These are phyloP conservation scores for Sideroxylon spinosum DNA, from an alignment of 179 eudicot genomes.

Conservation along the genomic window DNA sequence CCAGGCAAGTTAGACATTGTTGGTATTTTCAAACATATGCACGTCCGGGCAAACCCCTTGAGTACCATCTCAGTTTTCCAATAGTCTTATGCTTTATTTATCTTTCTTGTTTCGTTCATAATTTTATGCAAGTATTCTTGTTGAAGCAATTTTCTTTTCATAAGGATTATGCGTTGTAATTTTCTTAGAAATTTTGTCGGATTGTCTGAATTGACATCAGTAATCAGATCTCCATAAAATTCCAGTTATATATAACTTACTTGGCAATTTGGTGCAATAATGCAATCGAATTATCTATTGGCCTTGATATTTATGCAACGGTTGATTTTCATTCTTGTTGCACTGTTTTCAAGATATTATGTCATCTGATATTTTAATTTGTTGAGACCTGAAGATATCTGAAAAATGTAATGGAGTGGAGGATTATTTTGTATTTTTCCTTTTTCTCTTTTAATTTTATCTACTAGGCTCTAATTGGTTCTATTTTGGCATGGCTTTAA, in stretches of 20 bases:
- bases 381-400: not conserved
- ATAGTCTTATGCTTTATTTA: no score
- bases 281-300: not conserved
- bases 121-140: not conserved
- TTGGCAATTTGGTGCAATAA: not conserved
- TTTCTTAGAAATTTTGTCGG: no score
- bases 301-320: not conserved
- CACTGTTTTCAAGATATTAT: not conserved
- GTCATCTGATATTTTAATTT: not conserved
- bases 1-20: no score
- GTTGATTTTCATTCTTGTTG: conserved; percentile 10
- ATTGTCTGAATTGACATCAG: not conserved
- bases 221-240: not conserved
- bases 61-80: not conserved
- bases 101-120: not conserved
- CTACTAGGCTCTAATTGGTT: not conserved
- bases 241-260: not conserved
- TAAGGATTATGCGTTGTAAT: no score
- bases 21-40: no score
- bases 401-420: not conserved
- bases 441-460: not conserved
- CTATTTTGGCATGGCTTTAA: conserved; percentile 12
- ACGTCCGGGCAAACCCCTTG: not conserved
- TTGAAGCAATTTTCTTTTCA: no score
- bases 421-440: not conserved